These are phyloP conservation scores for Talaromyces verruculosus DNA, from an alignment of 2,329 filamentous ascomycete species.

Conservation along the genomic window DNA sequence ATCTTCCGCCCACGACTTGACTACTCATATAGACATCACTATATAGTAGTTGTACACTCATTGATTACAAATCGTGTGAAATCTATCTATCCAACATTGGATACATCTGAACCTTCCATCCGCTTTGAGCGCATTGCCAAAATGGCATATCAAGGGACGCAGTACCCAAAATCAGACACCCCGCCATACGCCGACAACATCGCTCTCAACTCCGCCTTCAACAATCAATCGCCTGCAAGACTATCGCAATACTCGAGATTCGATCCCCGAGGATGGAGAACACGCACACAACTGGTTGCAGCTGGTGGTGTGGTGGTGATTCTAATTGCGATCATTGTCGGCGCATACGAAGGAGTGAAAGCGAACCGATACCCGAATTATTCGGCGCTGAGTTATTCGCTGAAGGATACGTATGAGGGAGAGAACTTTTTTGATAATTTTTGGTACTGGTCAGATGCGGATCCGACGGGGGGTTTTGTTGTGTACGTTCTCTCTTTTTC, in stretches of 20 bases:
- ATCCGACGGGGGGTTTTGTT: slow-evolving; percentile 49
- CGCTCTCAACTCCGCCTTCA: not conserved
- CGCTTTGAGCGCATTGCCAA: not conserved
- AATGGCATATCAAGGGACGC: slow-evolving; percentile 2
- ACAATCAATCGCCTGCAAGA: not conserved
- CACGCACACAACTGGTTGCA: slow-evolving; percentile 52
- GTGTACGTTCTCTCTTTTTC: slow-evolving; percentile 36
- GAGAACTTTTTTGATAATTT: slow-evolving; percentile 48
- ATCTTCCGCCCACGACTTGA: not conserved
- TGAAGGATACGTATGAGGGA: slow-evolving; percentile 46
- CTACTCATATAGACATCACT: not conserved
- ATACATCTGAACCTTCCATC: not conserved
- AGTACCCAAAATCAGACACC: slow-evolving; percentile 5
- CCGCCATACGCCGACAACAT: slow-evolving; percentile 3
- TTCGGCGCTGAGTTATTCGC: slow-evolving; percentile 38
- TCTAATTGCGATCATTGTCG: slow-evolving; percentile 49
- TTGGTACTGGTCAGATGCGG: slow-evolving; percentile 46
- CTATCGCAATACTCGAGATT: slow-evolving; percentile 35
- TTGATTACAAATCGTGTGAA: not conserved
- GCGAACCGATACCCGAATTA: slow-evolving; percentile 48
- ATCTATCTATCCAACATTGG: not conserved
- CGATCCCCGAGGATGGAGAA: slow-evolving; percentile 56
- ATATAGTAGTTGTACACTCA: not conserved
- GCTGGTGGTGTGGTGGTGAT: slow-evolving; percentile 40
- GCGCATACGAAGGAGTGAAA: slow-evolving; percentile 41